A percentile compares a stretch with the other conserved stretches of the same genome.
These are phyloP conservation scores for Pseudocercospora eumusae DNA, from an alignment of 2,329 filamentous ascomycete species.

Conservation along the genomic window DNA sequence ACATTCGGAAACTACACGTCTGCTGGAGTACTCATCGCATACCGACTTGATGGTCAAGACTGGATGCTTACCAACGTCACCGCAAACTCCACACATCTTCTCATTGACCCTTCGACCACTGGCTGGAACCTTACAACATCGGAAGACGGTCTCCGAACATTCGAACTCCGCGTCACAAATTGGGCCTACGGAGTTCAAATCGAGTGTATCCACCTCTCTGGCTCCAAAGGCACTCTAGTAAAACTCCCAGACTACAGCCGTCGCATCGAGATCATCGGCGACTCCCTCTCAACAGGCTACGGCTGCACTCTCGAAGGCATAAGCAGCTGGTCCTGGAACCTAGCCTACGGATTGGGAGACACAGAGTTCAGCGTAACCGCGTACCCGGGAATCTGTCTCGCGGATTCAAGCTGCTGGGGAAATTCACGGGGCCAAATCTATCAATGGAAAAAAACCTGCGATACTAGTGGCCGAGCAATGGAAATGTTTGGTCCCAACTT, in stretches of 20 bases:
- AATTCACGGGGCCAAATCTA: conserved; percentile 46
- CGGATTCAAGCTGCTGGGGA: conserved; percentile 59
- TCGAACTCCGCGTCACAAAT: conserved; percentile 63
- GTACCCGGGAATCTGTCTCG: conserved; percentile 60
- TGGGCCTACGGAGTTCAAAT: conserved; percentile 64
- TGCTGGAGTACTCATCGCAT: conserved; percentile 56
- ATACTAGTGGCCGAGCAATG: conserved; percentile 53
- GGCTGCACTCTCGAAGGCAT: conserved; percentile 62
- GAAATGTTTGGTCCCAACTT: conserved; percentile 44
- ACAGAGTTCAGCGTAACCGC: conserved; percentile 61
- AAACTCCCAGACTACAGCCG: conserved; percentile 43
- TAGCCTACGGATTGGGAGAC: conserved; percentile 59
- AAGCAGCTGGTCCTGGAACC: conserved; percentile 58
- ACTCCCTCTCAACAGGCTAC: conserved; percentile 56
- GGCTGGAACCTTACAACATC: conserved; percentile 50
- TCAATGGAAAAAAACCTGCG: conserved; percentile 61
- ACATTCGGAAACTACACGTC: conserved; percentile 57
- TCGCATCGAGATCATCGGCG: conserved; percentile 50
- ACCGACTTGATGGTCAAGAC: conserved; percentile 60
- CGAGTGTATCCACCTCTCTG: conserved; percentile 52
- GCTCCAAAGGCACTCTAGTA: conserved; percentile 47
- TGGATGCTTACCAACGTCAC: conserved; percentile 65
- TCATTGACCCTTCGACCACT: conserved; percentile 52
- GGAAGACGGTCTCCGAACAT: conserved; percentile 48
- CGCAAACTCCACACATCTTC: conserved; percentile 57